A percentile compares a stretch with the other conserved stretches of the same genome.
Conservation (phyloP, 2,329 filamentous ascomycete genomes). For the Sporothrix curviconia region DNA sequence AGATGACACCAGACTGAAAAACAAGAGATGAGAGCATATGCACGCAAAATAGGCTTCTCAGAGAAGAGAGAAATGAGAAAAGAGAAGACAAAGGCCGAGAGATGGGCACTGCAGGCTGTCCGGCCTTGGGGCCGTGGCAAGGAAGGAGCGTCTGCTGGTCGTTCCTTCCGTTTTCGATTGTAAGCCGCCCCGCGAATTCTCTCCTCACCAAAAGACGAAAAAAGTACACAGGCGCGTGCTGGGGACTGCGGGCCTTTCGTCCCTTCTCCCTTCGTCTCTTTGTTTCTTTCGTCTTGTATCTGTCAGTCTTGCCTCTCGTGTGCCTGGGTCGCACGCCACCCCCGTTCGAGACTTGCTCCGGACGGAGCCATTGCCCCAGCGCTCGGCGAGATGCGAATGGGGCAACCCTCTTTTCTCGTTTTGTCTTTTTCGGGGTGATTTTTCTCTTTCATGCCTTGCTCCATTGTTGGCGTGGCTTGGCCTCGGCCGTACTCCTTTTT, state of each 20-base stretch:
- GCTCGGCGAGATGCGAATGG: slow-evolving; percentile 2
- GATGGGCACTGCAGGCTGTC: no score
- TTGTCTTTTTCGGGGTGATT: no score
- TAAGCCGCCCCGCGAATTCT: no score
- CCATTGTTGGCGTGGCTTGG: slow-evolving; percentile 1
- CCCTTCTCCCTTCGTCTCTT: neutral
- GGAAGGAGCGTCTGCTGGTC: neutral
- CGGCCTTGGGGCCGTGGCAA: no score
- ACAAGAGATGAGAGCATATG: no score
- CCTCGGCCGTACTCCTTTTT: neutral
- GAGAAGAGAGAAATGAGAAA: neutral
- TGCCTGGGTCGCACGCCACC: neutral
- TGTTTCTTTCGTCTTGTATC: neutral
- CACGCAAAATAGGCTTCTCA: neutral
- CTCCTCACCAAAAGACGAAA: no score
- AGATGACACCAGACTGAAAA: no score
- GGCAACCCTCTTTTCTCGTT: no score
- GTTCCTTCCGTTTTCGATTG: neutral
- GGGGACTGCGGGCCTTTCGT: no score
- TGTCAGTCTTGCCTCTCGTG: no score
- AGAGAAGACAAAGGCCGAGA: neutral
- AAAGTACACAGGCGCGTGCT: no score
- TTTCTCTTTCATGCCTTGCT: no score
- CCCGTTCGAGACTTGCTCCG: neutral
- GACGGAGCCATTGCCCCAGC: slow-evolving; percentile 2